Conservation (phyloP, 2,329 filamentous ascomycete genomes). For the Colletotrichum sansevieriae region DNA sequence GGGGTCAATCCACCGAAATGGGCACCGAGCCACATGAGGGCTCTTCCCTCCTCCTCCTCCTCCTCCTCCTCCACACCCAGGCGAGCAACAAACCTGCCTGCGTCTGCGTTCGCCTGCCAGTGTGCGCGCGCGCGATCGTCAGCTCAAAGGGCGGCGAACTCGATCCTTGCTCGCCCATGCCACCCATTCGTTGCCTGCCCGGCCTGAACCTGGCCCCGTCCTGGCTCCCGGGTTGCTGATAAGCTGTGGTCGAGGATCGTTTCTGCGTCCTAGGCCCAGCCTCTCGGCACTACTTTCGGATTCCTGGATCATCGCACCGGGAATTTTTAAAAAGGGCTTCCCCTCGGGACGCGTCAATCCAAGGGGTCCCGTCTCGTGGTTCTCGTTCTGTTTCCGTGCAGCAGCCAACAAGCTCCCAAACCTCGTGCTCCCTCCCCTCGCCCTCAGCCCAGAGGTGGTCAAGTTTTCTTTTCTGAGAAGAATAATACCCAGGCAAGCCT, state of each 20-base stretch:
- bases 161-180: slow-evolving; percentile 13
- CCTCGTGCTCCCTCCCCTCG: not conserved
- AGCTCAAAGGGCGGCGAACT: slow-evolving; percentile 27
- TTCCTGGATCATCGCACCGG: slow-evolving; percentile 36
- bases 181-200: slow-evolving; percentile 7
- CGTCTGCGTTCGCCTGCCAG: not conserved
- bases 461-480: not conserved
- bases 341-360: slow-evolving; percentile 20
- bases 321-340: slow-evolving; percentile 39
- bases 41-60: not conserved
- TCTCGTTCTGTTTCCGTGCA: slow-evolving; percentile 36
- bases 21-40: slow-evolving; percentile 36
- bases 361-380: slow-evolving; percentile 4
- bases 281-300: slow-evolving; percentile 43
- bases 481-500: slow-evolving; percentile 23
- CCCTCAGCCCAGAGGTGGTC: slow-evolving; percentile 23
- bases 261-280: slow-evolving; percentile 17
- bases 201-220: not conserved
- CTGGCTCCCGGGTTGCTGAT: slow-evolving; percentile 40
- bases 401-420: slow-evolving; percentile 16
- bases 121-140: not conserved
- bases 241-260: slow-evolving; percentile 39
- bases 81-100: not conserved
- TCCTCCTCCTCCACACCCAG: slow-evolving; percentile 26
- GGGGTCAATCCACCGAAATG: slow-evolving; percentile 39